Conservation (phyloP, 1,284 basidiomycete genomes). For the Melampsora larici-populina region DNA sequence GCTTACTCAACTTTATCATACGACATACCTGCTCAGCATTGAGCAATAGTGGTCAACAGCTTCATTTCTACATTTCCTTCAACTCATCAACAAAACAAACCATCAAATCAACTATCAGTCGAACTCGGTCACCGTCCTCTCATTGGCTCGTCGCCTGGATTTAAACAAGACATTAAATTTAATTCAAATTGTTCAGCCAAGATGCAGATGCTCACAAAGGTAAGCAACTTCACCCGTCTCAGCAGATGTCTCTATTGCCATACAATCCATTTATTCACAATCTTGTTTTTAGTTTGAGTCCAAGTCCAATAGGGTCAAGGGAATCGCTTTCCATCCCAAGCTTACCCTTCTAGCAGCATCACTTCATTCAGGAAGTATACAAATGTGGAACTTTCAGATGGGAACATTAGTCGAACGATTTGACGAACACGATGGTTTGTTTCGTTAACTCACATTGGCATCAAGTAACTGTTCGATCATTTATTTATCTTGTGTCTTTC, state of each 20-base stretch:
- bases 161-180: background rate
- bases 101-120: constrained; percentile 54
- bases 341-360: constrained; percentile 91
- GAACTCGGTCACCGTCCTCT: too few species aligned
- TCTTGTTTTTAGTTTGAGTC: constrained; percentile 89
- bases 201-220: constrained; percentile 67
- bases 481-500: constrained; percentile 4
- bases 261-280: background rate
- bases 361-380: constrained; percentile 95
- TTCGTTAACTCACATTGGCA: constrained; percentile 56
- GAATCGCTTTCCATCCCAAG: constrained; percentile 75
- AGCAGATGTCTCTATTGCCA: constrained; percentile 11
- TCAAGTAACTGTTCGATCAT: background rate
- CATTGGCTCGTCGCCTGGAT: background rate
- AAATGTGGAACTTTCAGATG: constrained; percentile 99
- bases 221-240: constrained; percentile 44
- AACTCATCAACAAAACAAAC: constrained; percentile 45
- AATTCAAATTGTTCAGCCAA: constrained; percentile 47
- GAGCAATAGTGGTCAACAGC: background rate
- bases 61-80: constrained; percentile 53
- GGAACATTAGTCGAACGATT: constrained; percentile 96
- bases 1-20: background rate
- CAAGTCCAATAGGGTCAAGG: constrained; percentile 98
- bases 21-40: background rate
- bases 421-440: constrained; percentile 91